Conservation (phyloP, 768 basidiomycete species). For the Russula foetens region DNA sequence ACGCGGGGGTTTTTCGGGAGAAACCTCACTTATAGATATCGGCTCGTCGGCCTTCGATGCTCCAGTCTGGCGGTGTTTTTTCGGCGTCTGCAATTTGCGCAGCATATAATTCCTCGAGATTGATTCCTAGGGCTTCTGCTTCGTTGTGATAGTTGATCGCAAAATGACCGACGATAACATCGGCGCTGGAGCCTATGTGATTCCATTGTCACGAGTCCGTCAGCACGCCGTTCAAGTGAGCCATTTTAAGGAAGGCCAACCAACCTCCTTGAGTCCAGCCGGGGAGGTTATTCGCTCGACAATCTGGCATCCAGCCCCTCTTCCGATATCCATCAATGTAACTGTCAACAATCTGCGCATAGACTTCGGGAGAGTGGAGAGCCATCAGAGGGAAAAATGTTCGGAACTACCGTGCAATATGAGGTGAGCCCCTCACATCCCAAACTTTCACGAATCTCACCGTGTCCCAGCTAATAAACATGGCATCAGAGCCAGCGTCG, state of each 20-base stretch:
- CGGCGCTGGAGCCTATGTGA: slow-evolving; percentile 47
- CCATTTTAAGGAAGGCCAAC: neutral
- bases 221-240: neutral
- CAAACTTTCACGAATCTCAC: neutral
- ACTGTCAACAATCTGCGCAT: slow-evolving; percentile 61
- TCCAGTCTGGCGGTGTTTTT: slow-evolving; percentile 62
- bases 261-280: slow-evolving; percentile 67
- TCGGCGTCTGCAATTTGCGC: slow-evolving; percentile 56
- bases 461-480: slow-evolving; percentile 4
- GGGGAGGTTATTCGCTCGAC: slow-evolving; percentile 59
- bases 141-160: slow-evolving; percentile 64
- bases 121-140: slow-evolving; percentile 47
- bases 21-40: slow-evolving; percentile 54
- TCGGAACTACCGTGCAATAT: slow-evolving; percentile 40
- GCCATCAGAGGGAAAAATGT: slow-evolving; percentile 63
- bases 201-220: neutral
- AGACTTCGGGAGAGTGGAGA: slow-evolving; percentile 59
- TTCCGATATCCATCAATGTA: slow-evolving; percentile 68
- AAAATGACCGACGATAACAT: slow-evolving; percentile 62
- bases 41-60: slow-evolving; percentile 56
- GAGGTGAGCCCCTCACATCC: slow-evolving; percentile 17
- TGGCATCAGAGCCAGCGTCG: neutral
- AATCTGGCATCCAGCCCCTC: slow-evolving; percentile 69
- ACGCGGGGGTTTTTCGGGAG: too few species aligned
- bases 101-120: slow-evolving; percentile 53